phyloP scores from a whole-genome alignment of 2,329 filamentous ascomycete species.

The Arthrinium phaeospermum region DNA sequence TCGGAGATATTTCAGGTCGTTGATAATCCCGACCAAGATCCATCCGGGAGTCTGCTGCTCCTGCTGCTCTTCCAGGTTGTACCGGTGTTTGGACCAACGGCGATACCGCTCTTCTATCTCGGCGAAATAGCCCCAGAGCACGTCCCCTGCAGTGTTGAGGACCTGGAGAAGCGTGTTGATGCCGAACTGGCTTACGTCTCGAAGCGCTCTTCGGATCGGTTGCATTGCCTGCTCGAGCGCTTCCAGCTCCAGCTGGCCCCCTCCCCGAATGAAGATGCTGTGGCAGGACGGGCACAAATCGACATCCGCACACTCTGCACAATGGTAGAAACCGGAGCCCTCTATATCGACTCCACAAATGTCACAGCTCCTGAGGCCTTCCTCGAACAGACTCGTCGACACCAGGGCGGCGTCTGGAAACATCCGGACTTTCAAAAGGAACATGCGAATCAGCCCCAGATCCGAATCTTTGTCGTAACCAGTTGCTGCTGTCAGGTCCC shows the following conservation, averaged over 20 bases:
- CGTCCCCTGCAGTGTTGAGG: not conserved
- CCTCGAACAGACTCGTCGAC: not conserved
- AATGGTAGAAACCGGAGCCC: not conserved
- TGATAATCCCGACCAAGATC: not conserved
- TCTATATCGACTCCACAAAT: not conserved
- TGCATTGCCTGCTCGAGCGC: not conserved
- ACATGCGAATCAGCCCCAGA: not conserved
- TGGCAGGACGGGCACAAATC: not conserved
- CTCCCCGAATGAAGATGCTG: not conserved
- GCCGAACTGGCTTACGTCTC: not conserved
- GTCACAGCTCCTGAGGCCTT: not conserved
- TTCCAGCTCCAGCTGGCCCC: not conserved
- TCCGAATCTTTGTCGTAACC: not conserved
- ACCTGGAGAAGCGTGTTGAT: not conserved
- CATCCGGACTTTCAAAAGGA: not conserved
- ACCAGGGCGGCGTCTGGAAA: not conserved
- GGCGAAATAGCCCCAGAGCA: not conserved
- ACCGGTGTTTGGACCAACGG: not conserved
- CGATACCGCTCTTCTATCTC: not conserved
- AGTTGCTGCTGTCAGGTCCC: too few species aligned
- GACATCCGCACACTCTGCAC: not conserved
- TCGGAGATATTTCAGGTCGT: not conserved
- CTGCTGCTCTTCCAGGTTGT: not conserved
- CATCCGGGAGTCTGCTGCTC: not conserved
- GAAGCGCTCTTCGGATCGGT: not conserved